A percentile compares a stretch with the other conserved stretches of the same genome.
Evolutionary conservation across 2,329 filamentous ascomycete genomes (phyloP).

Genomic region (Aspergillus fructus): DNA sequence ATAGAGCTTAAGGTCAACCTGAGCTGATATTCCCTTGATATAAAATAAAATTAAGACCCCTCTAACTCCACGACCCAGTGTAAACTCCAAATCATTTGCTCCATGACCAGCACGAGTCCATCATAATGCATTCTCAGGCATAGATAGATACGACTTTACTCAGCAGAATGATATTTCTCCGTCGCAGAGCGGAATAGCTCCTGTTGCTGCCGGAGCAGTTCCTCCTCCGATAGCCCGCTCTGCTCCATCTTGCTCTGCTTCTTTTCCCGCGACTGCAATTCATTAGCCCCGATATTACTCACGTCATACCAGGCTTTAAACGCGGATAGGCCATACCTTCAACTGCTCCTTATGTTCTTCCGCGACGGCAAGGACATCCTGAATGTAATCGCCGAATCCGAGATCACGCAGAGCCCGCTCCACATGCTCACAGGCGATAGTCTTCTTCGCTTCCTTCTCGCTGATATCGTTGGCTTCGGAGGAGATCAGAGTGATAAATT

Average conservation of each 20-base stretch:
- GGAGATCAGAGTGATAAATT: conserved; percentile 98
- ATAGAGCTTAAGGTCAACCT: background rate
- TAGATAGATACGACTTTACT: background rate
- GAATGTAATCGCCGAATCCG: conserved; percentile 89
- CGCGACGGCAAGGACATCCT: conserved; percentile 80
- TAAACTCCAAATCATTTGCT: conserved; percentile 20
- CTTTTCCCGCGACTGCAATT: conserved; percentile 78
- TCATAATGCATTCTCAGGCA: conserved; percentile 6
- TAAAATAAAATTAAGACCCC: background rate
- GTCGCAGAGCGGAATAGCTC: conserved; percentile 84
- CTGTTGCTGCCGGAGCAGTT: conserved; percentile 83
- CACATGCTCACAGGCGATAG: conserved; percentile 96
- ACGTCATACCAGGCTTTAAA: background rate
- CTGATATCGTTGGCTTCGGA: conserved; percentile 98
- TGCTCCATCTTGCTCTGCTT: conserved; percentile 97
- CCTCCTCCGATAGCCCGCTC: conserved; percentile 86
- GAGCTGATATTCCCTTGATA: background rate
- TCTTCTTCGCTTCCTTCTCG: conserved; percentile 98
- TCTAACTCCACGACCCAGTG: conserved; percentile 21
- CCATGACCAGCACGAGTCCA: conserved; percentile 34
- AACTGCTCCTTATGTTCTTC: conserved; percentile 89
- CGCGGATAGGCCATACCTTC: conserved; percentile 63
- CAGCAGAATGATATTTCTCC: conserved; percentile 62
- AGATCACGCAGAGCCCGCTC: conserved; percentile 90
- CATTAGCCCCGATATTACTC: background rate